Conservation (phyloP, 305 asterid species). For the Solanum hybrid region DNA sequence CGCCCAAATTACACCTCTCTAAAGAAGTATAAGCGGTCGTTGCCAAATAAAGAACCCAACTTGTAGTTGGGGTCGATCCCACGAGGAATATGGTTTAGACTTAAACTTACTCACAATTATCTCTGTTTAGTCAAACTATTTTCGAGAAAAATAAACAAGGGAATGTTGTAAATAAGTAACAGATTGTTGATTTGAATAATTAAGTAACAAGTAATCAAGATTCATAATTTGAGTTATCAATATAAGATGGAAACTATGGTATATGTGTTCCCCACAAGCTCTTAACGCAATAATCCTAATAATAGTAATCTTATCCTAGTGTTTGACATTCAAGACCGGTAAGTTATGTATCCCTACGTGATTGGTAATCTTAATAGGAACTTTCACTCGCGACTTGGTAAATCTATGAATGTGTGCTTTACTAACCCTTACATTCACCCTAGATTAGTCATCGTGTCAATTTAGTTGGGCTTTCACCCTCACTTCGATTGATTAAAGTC, state of each 20-base stretch:
- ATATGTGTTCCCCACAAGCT: too few species aligned
- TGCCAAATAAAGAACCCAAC: not conserved
- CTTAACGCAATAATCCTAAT: too few species aligned
- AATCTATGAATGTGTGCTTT: not conserved
- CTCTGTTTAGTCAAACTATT: too few species aligned
- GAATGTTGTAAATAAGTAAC: too few species aligned
- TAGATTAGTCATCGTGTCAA: not conserved
- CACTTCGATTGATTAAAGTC: not conserved
- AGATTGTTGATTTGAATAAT: too few species aligned
- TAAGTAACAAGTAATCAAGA: too few species aligned
- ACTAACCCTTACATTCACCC: not conserved
- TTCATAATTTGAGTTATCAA: too few species aligned
- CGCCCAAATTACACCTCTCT: not conserved
- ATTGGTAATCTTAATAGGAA: not conserved
- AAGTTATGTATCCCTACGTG: not conserved
- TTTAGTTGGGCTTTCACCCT: not conserved
- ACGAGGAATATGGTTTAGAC: too few species aligned
- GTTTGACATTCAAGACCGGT: not conserved
- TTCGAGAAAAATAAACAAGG: too few species aligned
- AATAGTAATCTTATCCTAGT: not conserved
- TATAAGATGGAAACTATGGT: too few species aligned
- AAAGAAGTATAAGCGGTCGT: not conserved
- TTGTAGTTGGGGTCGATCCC: too few species aligned
- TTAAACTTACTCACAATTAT: too few species aligned
- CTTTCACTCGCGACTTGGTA: not conserved